A percentile compares a stretch with the other conserved stretches of the same genome.
These are phyloP conservation scores for Paramarasmius palmivorus DNA, from an alignment of 1,284 basidiomycete species.

Conservation along the genomic window DNA sequence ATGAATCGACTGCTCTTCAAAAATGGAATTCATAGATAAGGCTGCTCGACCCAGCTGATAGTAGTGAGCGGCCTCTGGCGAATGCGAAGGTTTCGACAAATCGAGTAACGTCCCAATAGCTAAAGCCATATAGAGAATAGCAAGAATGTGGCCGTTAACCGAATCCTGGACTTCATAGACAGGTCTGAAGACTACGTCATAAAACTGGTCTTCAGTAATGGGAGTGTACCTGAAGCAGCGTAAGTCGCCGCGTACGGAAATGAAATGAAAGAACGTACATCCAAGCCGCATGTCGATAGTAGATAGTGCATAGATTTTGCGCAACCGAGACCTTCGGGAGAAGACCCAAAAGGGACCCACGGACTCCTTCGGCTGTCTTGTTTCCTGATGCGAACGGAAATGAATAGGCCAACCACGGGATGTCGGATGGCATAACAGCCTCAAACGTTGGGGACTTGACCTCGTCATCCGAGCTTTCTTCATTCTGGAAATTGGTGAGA, in stretches of 20 bases:
- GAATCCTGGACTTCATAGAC: conserved; percentile 51
- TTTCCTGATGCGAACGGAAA: conserved; percentile 56
- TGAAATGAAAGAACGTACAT: conserved; percentile 50
- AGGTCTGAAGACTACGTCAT: conserved; percentile 48
- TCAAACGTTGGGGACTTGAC: conserved; percentile 39
- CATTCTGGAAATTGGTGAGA: conserved; percentile 41
- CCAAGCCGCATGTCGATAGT: conserved; percentile 68
- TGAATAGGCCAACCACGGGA: conserved; percentile 58
- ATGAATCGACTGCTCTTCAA: conserved; percentile 61
- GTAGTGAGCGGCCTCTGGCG: conserved; percentile 51
- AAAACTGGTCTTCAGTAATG: conserved; percentile 56
- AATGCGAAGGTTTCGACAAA: conserved; percentile 48
- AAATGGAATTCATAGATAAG: conserved; percentile 57
- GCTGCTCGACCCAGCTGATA: conserved; percentile 63
- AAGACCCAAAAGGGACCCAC: conserved; percentile 41
- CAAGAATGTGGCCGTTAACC: conserved; percentile 46
- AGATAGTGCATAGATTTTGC: conserved; percentile 45
- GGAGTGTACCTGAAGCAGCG: conserved; percentile 55
- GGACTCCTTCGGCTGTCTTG: conserved; percentile 43
- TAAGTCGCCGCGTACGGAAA: conserved; percentile 11
- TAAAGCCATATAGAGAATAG: conserved; percentile 45
- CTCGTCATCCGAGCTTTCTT: conserved; percentile 55
- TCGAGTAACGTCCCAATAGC: conserved; percentile 50
- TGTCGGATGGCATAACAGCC: conserved; percentile 45
- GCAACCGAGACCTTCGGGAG: conserved; percentile 48